phyloP scores from a whole-genome alignment of 2,329 filamentous ascomycete genomes.

The Cylindrodendrum hubeiense region DNA sequence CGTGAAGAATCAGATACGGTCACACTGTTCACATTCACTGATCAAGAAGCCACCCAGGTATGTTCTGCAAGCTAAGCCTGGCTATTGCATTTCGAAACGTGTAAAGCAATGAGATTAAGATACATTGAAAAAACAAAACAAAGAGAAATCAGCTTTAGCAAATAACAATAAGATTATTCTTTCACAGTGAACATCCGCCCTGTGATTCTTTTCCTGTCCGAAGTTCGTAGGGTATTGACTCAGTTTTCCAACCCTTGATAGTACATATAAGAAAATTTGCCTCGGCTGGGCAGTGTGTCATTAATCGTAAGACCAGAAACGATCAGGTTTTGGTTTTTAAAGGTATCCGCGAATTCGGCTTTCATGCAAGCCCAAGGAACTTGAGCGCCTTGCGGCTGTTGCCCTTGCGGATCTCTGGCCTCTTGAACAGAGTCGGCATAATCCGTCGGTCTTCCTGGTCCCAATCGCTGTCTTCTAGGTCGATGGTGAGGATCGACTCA shows the following conservation, averaged over 20 bases:
- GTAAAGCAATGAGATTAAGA: not conserved
- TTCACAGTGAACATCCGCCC: not conserved
- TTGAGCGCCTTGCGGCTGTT: constrained; percentile 66
- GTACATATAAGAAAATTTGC: constrained; percentile 32
- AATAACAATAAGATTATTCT: constrained; percentile 10
- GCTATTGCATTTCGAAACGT: not conserved
- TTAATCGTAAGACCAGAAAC: constrained; percentile 34
- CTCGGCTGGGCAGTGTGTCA: constrained; percentile 31
- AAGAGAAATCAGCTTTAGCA: not conserved
- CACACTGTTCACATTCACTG: not conserved
- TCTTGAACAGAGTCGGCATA: constrained; percentile 63
- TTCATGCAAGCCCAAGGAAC: constrained; percentile 62
- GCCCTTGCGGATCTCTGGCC: constrained; percentile 50
- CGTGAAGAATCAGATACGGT: not conserved
- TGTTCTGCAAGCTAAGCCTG: not conserved
- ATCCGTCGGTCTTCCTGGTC: constrained; percentile 64
- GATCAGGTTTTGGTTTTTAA: not conserved
- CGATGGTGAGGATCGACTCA: constrained; percentile 50
- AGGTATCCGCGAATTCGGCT: not conserved
- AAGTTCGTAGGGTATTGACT: constrained; percentile 19
- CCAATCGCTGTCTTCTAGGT: constrained; percentile 56
- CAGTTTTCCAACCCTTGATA: constrained; percentile 8
- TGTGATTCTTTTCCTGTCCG: constrained; percentile 15
- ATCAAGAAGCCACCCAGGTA: not conserved
- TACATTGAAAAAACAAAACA: not conserved